Conservation (phyloP, 345 rosid genomes). For the Streptanthus diversifolius region DNA sequence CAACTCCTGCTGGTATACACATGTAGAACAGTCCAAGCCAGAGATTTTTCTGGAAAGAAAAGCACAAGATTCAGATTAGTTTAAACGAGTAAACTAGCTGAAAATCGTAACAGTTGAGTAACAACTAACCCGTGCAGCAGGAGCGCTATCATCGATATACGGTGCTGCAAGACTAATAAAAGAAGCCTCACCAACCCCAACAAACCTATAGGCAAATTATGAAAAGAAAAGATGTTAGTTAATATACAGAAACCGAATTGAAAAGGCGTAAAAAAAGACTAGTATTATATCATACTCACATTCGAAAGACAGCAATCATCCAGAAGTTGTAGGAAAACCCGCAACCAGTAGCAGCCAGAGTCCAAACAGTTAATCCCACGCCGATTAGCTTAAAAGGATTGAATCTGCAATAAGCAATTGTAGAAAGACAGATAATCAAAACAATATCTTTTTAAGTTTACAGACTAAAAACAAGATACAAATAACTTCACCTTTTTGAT, state of each 20-base stretch:
- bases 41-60: conserved; percentile 62
- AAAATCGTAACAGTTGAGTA: no score
- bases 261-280: neutral
- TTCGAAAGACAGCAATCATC: conserved; percentile 76
- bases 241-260: neutral
- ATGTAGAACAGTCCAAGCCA: conserved; percentile 96
- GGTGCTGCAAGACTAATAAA: conserved; percentile 99
- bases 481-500: conserved; percentile 59
- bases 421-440: neutral
- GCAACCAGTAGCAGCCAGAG: conserved; percentile 71
- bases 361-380: conserved; percentile 91
- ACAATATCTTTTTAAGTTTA: neutral
- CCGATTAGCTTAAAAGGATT: conserved; percentile 91
- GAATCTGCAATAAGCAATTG: conserved; percentile 44
- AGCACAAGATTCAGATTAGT: no score
- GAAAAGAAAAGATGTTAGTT: neutral
- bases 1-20: conserved; percentile 94
- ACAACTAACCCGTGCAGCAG: conserved; percentile 62
- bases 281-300: conserved; percentile 42
- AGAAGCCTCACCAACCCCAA: conserved; percentile 99
- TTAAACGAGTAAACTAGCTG: no score
- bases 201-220: conserved; percentile 52
- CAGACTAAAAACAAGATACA: neutral
- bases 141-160: conserved; percentile 93
- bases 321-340: conserved; percentile 76